These are phyloP conservation scores for Heterobasidion irregulare DNA, from an alignment of 1,284 basidiomycete species.

Conservation along the genomic window DNA sequence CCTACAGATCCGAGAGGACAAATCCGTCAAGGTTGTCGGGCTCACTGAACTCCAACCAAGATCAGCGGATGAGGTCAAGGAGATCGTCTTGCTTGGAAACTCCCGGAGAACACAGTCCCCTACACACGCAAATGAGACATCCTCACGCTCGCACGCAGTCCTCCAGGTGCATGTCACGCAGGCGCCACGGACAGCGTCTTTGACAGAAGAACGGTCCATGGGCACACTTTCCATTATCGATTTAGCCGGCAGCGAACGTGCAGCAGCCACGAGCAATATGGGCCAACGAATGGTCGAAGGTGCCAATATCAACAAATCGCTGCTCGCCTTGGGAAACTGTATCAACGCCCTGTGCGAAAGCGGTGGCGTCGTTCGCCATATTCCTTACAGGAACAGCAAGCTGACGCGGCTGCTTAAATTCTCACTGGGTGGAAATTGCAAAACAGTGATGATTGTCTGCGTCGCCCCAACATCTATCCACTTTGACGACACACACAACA, in stretches of 20 bases:
- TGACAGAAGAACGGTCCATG: constrained; percentile 75
- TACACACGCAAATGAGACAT: constrained; percentile 91
- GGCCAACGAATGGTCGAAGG: constrained; percentile 97
- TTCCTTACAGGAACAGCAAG: constrained; percentile 95
- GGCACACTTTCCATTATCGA: constrained; percentile 95
- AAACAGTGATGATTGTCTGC: constrained; percentile 97
- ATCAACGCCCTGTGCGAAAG: constrained; percentile 94
- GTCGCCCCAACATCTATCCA: constrained; percentile 89
- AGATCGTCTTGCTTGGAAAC: constrained; percentile 86
- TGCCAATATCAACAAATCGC: constrained; percentile 95
- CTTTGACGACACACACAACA: constrained; percentile 97
- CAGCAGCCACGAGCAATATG: constrained; percentile 91
- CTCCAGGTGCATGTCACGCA: constrained; percentile 89
- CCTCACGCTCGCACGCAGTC: constrained; percentile 93
- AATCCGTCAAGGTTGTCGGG: constrained; percentile 82
- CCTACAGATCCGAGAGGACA: constrained; percentile 89
- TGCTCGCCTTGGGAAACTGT: constrained; percentile 91
- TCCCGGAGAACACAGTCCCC: constrained; percentile 82
- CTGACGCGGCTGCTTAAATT: constrained; percentile 94
- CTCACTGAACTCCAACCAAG: constrained; percentile 74
- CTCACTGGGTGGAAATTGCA: constrained; percentile 94
- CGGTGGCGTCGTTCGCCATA: constrained; percentile 75
- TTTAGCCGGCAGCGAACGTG: constrained; percentile 91
- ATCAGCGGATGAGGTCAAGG: constrained; percentile 86
- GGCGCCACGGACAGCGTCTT: constrained; percentile 70